These are phyloP conservation scores for Brassica incana DNA, from an alignment of 345 rosid species.

Conservation along the genomic window DNA sequence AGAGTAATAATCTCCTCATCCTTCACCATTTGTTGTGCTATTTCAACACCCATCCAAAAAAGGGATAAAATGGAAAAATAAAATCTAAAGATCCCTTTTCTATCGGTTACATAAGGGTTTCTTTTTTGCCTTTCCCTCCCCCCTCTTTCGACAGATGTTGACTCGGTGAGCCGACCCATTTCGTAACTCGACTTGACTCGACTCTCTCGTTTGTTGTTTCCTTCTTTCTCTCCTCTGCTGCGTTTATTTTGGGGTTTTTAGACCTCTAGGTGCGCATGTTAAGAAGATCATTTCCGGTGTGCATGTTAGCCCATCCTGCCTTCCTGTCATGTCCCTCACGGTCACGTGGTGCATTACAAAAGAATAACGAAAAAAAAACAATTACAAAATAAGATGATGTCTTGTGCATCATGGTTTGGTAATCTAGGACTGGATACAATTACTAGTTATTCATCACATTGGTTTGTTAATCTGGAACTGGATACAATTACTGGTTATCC, in stretches of 20 bases:
- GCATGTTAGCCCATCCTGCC: conserved; percentile 28
- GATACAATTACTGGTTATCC: no score
- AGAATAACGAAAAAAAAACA: not conserved
- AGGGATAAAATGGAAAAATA: not conserved
- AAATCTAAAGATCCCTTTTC: conserved; percentile 40
- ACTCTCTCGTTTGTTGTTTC: conserved; percentile 6
- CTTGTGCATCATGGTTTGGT: not conserved
- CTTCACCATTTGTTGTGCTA: conserved; percentile 71
- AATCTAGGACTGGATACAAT: not conserved
- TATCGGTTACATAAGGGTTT: conserved; percentile 12
- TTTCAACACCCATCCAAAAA: conserved; percentile 42
- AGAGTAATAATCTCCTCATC: conserved; percentile 50
- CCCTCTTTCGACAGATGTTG: conserved; percentile 2
- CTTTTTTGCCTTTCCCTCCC: not conserved
- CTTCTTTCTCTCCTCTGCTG: conserved; percentile 1
- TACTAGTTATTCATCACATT: not conserved
- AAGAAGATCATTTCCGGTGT: not conserved
- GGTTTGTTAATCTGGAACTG: no score
- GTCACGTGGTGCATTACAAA: not conserved
- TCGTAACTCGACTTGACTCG: conserved; percentile 17
- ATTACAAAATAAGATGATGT: not conserved
- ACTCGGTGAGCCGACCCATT: conserved; percentile 43
- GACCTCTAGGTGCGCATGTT: conserved; percentile 30
- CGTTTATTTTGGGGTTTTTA: conserved; percentile 5
- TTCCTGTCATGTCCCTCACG: not conserved